A percentile compares a stretch with the other conserved stretches of the same genome.
These are phyloP conservation scores for Microcyclosporella mali DNA, from an alignment of 2,329 filamentous ascomycete species.

Conservation along the genomic window DNA sequence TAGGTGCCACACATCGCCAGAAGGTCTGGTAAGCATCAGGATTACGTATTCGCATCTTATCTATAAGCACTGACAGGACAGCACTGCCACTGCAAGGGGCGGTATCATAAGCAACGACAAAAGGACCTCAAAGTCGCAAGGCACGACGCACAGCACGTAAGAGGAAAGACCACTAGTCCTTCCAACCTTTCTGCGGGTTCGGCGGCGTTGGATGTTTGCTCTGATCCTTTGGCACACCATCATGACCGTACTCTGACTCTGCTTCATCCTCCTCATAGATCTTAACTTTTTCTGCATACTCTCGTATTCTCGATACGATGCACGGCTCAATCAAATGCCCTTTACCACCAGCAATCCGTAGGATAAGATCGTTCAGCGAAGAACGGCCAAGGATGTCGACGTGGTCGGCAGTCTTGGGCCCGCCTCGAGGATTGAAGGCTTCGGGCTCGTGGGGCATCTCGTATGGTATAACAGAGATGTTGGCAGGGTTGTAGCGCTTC, in stretches of 20 bases:
- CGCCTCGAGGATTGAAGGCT: constrained; percentile 73
- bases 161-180: constrained; percentile 2
- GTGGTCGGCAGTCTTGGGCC: constrained; percentile 72
- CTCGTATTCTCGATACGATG: constrained; percentile 71
- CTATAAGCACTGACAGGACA: background rate
- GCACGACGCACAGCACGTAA: background rate
- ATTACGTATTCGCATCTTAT: background rate
- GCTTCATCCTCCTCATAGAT: constrained; percentile 15
- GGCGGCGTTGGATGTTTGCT: background rate
- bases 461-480: constrained; percentile 71
- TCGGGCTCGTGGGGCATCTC: constrained; percentile 98
- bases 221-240: background rate
- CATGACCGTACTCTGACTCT: background rate
- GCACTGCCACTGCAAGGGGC: background rate
- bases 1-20: too few species aligned
- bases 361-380: constrained; percentile 81
- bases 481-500: constrained; percentile 86
- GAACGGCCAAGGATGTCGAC: constrained; percentile 91
- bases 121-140: background rate
- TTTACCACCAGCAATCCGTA: constrained; percentile 77
- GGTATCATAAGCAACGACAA: constrained; percentile 8
- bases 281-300: constrained; percentile 71
- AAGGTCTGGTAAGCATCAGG: too few species aligned
- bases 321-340: constrained; percentile 72
- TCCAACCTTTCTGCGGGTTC: background rate